phyloP scores from a whole-genome alignment of 2,329 filamentous ascomycete genomes.

The Aspergillus phoenicis region DNA sequence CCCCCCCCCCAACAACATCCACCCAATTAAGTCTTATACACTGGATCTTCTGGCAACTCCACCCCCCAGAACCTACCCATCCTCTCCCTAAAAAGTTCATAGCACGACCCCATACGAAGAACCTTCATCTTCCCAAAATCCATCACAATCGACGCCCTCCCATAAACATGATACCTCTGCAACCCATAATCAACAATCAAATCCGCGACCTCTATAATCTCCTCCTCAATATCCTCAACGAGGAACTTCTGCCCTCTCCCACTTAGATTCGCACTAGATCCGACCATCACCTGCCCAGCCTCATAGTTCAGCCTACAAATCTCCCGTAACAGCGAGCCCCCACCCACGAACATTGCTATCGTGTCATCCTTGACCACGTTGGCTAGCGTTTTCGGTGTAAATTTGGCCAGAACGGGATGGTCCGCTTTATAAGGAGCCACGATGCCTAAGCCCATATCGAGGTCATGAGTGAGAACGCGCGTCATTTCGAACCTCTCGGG shows the following conservation, averaged over 20 bases:
- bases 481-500: neutral
- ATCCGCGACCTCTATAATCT: constrained; percentile 4
- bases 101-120: constrained; percentile 1
- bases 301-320: constrained; percentile 11
- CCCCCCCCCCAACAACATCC: neutral
- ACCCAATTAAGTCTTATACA: neutral
- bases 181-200: constrained; percentile 10
- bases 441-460: constrained; percentile 7
- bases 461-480: neutral
- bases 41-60: constrained; percentile 1
- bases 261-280: constrained; percentile 22
- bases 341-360: constrained; percentile 1
- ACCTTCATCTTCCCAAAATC: constrained; percentile 3
- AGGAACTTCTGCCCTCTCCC: constrained; percentile 21
- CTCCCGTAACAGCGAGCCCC: constrained; percentile 9
- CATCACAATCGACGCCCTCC: constrained; percentile 1
- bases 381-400: neutral
- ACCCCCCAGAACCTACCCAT: neutral
- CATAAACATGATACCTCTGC: constrained; percentile 1
- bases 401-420: constrained; percentile 1
- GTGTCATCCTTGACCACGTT: neutral
- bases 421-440: constrained; percentile 5
- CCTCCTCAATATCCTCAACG: constrained; percentile 22
- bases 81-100: constrained; percentile 6
- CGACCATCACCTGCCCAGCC: constrained; percentile 16